phyloP scores from a whole-genome alignment of 257 asterid genomes.

The Solanum stenotomum region DNA sequence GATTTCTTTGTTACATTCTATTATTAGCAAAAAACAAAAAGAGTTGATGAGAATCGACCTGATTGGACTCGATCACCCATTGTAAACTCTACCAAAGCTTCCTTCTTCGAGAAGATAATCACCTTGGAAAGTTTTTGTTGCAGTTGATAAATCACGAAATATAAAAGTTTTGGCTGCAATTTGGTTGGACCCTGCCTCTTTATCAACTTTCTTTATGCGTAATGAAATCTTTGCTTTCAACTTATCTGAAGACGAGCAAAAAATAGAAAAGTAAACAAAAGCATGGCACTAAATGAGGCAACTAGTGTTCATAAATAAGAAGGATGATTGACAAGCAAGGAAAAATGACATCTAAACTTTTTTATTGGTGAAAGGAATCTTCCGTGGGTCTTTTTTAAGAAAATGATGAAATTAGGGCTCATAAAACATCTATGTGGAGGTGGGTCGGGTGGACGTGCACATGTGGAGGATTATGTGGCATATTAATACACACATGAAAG shows the following conservation, averaged over 20 bases:
- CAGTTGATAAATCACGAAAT: constrained; percentile 67
- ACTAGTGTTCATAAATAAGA: not conserved
- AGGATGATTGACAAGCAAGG: not conserved
- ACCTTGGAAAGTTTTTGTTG: constrained; percentile 54
- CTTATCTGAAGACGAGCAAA: constrained; percentile 22
- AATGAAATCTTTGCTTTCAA: constrained; percentile 11
- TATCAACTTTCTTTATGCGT: constrained; percentile 10
- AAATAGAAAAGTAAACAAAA: not conserved
- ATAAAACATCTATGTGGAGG: not conserved
- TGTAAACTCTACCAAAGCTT: constrained; percentile 89
- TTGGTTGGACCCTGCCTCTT: constrained; percentile 47
- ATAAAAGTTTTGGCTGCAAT: constrained; percentile 69
- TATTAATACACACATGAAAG: too few species aligned
- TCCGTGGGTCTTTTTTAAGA: not conserved
- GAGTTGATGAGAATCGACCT: constrained; percentile 22
- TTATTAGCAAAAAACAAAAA: not conserved
- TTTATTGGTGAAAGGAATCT: not conserved
- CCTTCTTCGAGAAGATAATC: constrained; percentile 79
- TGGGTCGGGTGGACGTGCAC: not conserved
- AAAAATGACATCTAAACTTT: not conserved
- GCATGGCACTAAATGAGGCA: not conserved
- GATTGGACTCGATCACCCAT: constrained; percentile 62
- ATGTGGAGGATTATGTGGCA: not conserved
- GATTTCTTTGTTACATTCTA: not conserved
- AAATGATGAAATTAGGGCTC: not conserved